A percentile compares a stretch with the other conserved stretches of the same genome.
Evolutionary conservation across 257 asterid genomes (phyloP).

Genomic region (Cynanchum wilfordii): DNA sequence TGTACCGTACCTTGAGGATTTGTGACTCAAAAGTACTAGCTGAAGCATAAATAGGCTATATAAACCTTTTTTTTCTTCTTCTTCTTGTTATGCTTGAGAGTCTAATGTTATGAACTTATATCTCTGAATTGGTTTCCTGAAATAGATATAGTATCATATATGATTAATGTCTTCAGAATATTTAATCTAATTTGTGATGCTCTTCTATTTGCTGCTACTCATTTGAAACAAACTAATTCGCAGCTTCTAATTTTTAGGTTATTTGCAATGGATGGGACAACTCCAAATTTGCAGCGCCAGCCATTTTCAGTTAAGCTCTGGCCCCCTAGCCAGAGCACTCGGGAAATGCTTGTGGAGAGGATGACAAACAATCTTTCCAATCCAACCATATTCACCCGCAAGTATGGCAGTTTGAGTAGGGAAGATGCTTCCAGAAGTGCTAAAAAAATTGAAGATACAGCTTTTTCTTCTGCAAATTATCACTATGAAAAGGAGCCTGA

Average conservation of each 20-base stretch:
- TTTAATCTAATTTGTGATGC: too few relatives aligned
- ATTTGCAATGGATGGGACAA: conserved; percentile 53
- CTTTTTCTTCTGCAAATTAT: conserved; percentile 55
- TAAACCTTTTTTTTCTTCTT: not conserved
- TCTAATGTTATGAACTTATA: not conserved
- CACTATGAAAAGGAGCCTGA: conserved; percentile 76
- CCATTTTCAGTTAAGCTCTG: conserved; percentile 77
- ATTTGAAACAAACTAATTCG: not conserved
- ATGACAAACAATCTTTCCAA: conserved; percentile 78
- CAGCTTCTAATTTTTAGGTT: conserved; percentile 17
- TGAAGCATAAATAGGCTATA: not conserved
- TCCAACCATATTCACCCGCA: conserved; percentile 86
- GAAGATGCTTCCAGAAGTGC: conserved; percentile 62
- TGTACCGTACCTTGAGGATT: not conserved
- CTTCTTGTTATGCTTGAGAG: not conserved
- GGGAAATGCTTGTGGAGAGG: conserved; percentile 69
- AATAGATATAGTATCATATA: not conserved
- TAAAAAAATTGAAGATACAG: conserved; percentile 63
- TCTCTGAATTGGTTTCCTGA: not conserved
- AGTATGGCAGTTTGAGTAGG: conserved; percentile 59
- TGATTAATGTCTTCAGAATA: not conserved
- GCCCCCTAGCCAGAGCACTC: conserved; percentile 89
- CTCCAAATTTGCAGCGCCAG: conserved; percentile 48
- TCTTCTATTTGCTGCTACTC: not conserved
- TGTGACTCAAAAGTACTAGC: not conserved